These are phyloP conservation scores for Glarea lozoyensis DNA, from an alignment of 495 filamentous ascomycete genomes.

Conservation along the genomic window DNA sequence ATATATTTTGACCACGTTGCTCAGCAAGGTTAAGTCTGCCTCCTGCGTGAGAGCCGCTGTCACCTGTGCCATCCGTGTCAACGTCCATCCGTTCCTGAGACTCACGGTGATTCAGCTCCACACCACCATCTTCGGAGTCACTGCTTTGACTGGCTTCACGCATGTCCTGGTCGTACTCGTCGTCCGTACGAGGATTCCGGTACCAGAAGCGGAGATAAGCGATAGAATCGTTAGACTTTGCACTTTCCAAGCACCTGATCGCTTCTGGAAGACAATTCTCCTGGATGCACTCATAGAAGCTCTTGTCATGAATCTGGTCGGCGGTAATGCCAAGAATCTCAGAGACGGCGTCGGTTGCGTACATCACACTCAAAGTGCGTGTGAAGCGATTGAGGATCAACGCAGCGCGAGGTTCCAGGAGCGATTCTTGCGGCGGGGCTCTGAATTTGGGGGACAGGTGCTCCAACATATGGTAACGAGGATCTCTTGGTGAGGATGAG, in stretches of 20 bases:
- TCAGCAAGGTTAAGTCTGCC: too few species aligned
- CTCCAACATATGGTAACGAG: constrained; percentile 84
- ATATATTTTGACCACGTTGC: too few species aligned
- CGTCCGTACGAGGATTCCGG: constrained; percentile 53
- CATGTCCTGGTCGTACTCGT: constrained; percentile 25
- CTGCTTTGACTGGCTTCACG: constrained; percentile 15
- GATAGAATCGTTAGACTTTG: constrained; percentile 89
- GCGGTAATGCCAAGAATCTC: constrained; percentile 63
- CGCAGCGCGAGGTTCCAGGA: constrained; percentile 73
- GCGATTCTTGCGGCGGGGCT: constrained; percentile 46
- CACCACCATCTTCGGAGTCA: constrained; percentile 22
- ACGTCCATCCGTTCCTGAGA: constrained; percentile 26
- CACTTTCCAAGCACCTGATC: constrained; percentile 68
- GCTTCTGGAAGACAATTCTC: constrained; percentile 69
- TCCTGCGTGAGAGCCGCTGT: too few species aligned
- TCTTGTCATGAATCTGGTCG: constrained; percentile 56
- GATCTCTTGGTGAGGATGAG: constrained; percentile 72
- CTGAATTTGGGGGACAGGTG: constrained; percentile 78
- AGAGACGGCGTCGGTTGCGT: constrained; percentile 66
- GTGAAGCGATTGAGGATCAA: constrained; percentile 85
- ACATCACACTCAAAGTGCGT: constrained; percentile 75
- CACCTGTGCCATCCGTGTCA: constrained; percentile 20
- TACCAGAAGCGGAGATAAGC: constrained; percentile 89
- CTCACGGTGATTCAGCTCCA: too few species aligned
- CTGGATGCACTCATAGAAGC: constrained; percentile 76